These are phyloP conservation scores for Rehmannia glutinosa DNA, from an alignment of 257 asterid genomes.

Conservation along the genomic window DNA sequence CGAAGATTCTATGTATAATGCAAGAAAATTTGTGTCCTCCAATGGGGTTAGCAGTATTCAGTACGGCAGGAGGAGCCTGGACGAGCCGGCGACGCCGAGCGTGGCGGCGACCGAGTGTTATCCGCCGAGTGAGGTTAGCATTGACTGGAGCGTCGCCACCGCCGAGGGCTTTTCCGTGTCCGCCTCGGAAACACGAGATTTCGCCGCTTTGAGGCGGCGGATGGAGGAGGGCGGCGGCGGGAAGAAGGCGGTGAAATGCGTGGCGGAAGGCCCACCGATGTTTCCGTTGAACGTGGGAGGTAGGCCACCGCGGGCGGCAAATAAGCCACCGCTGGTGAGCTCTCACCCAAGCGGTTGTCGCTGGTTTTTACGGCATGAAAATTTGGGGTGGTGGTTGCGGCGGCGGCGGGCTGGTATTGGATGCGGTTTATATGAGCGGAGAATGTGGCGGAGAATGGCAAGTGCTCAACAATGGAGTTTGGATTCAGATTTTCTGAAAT, in stretches of 20 bases:
- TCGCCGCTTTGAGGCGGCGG: slow-evolving; percentile 5
- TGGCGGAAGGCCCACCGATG: slow-evolving; percentile 27
- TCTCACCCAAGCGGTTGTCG: slow-evolving; percentile 41
- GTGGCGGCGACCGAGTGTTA: slow-evolving; percentile 67
- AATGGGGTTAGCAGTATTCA: slow-evolving; percentile 9
- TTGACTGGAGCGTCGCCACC: slow-evolving; percentile 92
- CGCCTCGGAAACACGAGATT: slow-evolving; percentile 34
- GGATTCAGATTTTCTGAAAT: too few relatives aligned
- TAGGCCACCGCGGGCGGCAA: slow-evolving; percentile 39
- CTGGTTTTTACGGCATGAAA: slow-evolving; percentile 49
- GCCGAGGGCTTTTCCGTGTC: slow-evolving; percentile 55
- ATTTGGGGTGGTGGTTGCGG: too few relatives aligned
- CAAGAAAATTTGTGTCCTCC: slow-evolving; percentile 30
- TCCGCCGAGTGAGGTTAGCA: slow-evolving; percentile 87
- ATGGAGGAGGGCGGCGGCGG: slow-evolving; percentile 20
- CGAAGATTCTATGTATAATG: slow-evolving; percentile 41
- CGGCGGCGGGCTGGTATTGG: too few relatives aligned
- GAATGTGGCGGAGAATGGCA: too few relatives aligned
- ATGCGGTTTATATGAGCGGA: too few relatives aligned
- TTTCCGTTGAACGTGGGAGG: slow-evolving; percentile 37
- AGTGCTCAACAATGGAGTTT: too few relatives aligned
- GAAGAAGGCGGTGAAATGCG: slow-evolving; percentile 31
- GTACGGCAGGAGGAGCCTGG: slow-evolving; percentile 35
- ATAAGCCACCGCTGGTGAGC: slow-evolving; percentile 29
- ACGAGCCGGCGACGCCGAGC: slow-evolving; percentile 72